A percentile compares a stretch with the other conserved stretches of the same genome.
Conservation (phyloP, 1,139 yeast genomes). For the Pichia sp. region DNA sequence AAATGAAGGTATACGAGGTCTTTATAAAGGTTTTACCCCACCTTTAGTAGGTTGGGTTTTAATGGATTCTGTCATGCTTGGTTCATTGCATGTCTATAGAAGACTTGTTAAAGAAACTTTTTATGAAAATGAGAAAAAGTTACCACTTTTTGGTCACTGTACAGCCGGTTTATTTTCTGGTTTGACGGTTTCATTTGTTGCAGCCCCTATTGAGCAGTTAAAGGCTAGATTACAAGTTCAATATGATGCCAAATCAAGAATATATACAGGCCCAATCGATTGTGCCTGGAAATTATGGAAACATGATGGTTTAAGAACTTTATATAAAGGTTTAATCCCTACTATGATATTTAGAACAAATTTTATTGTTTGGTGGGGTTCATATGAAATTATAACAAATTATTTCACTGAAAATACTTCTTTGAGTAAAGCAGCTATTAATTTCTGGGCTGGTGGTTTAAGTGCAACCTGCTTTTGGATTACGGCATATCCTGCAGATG, state of each 20-base stretch:
- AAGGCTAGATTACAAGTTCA: slow-evolving; percentile 88
- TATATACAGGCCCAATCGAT: slow-evolving; percentile 75
- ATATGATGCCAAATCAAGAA: slow-evolving; percentile 67
- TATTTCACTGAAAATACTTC: slow-evolving; percentile 60
- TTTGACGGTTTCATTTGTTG: slow-evolving; percentile 86
- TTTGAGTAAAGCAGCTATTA: slow-evolving; percentile 61
- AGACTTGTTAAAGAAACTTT: slow-evolving; percentile 57
- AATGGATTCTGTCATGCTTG: slow-evolving; percentile 88
- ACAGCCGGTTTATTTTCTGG: slow-evolving; percentile 82
- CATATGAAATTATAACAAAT: slow-evolving; percentile 71
- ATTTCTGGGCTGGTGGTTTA: slow-evolving; percentile 89
- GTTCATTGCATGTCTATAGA: slow-evolving; percentile 74
- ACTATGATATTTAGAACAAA: slow-evolving; percentile 85
- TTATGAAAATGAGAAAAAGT: slow-evolving; percentile 48
- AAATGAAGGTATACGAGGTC: slow-evolving; percentile 70
- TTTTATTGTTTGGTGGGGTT: slow-evolving; percentile 92
- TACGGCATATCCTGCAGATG: slow-evolving; percentile 86
- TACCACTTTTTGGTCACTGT: slow-evolving; percentile 71
- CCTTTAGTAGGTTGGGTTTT: slow-evolving; percentile 90
- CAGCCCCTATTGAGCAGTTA: slow-evolving; percentile 88
- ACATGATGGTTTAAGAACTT: slow-evolving; percentile 60
- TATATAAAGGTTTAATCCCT: slow-evolving; percentile 76
- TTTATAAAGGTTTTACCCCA: slow-evolving; percentile 87
- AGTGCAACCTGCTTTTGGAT: slow-evolving; percentile 87
- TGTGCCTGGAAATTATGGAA: slow-evolving; percentile 51